These are phyloP conservation scores for Pseudopithomyces chartarum DNA, from an alignment of 2,329 filamentous ascomycete species.

Conservation along the genomic window DNA sequence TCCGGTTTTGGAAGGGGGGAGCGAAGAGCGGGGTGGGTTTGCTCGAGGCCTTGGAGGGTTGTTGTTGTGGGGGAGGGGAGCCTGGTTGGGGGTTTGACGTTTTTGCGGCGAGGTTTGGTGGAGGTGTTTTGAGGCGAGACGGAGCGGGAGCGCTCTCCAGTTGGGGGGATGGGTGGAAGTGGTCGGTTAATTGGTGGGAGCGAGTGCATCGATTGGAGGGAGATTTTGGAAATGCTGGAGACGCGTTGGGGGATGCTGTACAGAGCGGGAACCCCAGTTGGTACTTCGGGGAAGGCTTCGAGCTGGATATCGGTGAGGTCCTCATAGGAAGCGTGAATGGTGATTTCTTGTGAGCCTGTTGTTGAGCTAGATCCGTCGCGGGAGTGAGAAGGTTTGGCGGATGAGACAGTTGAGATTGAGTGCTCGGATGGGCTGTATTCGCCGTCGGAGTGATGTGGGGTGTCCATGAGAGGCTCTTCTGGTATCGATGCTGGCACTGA, in stretches of 20 bases:
- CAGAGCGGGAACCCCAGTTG: conserved; percentile 1
- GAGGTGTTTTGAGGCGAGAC: conserved; percentile 15
- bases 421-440: conserved; percentile 19
- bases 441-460: conserved; percentile 21
- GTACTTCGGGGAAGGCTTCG: conserved; percentile 23
- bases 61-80: conserved; percentile 1
- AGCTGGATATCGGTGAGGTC: conserved; percentile 27
- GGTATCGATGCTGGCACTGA: conserved; percentile 25
- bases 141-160: conserved; percentile 20
- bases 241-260: conserved; percentile 12
- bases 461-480: conserved; percentile 27
- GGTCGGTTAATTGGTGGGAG: conserved; percentile 28
- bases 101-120: not conserved
- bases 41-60: conserved; percentile 3
- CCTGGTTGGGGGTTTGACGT: not conserved
- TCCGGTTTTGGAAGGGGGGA: not conserved
- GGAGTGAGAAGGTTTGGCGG: conserved; percentile 26
- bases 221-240: conserved; percentile 17
- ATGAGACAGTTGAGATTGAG: conserved; percentile 21
- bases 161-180: conserved; percentile 29
- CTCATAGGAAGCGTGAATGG: conserved; percentile 31
- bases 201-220: conserved; percentile 13
- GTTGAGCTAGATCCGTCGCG: conserved; percentile 28
- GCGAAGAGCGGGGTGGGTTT: conserved; percentile 1
- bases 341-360: conserved; percentile 33